phyloP scores from a whole-genome alignment of 1,284 basidiomycete genomes.

The Fomes fomentarius region DNA sequence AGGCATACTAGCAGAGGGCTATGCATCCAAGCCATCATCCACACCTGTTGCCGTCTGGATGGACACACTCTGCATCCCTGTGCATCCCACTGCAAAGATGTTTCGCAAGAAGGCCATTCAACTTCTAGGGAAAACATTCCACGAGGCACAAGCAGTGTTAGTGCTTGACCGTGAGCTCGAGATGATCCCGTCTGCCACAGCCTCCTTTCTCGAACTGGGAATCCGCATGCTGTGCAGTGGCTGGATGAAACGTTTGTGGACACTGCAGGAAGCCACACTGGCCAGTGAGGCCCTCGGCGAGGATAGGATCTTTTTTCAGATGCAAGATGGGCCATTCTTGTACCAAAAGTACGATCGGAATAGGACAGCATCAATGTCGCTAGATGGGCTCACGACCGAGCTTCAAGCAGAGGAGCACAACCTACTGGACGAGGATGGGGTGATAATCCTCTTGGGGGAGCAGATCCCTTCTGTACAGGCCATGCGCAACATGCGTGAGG shows the following conservation, averaged over 20 bases:
- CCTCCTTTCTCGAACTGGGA: neutral
- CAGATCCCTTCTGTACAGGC: neutral
- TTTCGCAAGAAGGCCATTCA: neutral
- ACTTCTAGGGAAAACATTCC: neutral
- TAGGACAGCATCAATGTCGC: neutral
- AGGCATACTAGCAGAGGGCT: neutral
- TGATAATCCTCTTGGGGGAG: neutral
- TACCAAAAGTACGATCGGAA: neutral
- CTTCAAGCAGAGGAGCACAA: neutral
- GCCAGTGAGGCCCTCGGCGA: neutral
- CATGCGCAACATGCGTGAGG: neutral
- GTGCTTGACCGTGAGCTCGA: slow-evolving; percentile 6
- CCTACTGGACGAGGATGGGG: neutral
- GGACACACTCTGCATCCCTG: slow-evolving; percentile 6
- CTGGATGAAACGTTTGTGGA: slow-evolving; percentile 6
- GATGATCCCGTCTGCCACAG: neutral
- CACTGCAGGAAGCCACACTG: slow-evolving; percentile 3
- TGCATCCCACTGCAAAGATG: neutral
- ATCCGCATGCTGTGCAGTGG: slow-evolving; percentile 4
- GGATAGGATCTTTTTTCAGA: slow-evolving; percentile 5
- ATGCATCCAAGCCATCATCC: too few relatives aligned
- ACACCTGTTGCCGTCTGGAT: neutral
- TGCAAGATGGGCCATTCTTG: neutral
- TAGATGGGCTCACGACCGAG: neutral
- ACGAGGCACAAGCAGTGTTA: neutral